These are phyloP conservation scores for Carpinus fangiana DNA, from an alignment of 306 rosid genomes.

Conservation along the genomic window DNA sequence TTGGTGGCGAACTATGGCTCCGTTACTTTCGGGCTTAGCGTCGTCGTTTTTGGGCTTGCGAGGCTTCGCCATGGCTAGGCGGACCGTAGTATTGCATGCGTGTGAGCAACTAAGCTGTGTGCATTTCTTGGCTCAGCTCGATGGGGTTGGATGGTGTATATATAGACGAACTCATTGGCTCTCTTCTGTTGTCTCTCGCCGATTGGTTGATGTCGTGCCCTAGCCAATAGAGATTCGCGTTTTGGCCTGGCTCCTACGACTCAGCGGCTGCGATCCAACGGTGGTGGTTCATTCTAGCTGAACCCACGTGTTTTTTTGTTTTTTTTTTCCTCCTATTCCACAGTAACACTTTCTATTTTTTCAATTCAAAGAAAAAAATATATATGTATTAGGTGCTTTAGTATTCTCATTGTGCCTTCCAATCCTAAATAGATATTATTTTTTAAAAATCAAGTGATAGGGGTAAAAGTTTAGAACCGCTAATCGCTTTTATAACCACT, in stretches of 20 bases:
- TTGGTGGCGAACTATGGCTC: slow-evolving; percentile 81
- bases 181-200: neutral
- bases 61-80: slow-evolving; percentile 76
- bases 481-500: too few relatives aligned
- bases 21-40: slow-evolving; percentile 77
- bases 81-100: neutral
- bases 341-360: too few relatives aligned
- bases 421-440: too few relatives aligned
- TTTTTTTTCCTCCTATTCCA: too few relatives aligned
- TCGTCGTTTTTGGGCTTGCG: slow-evolving; percentile 88
- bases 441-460: too few relatives aligned
- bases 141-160: neutral
- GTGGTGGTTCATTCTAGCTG: neutral
- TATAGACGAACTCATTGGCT: neutral
- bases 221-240: neutral
- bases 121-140: neutral
- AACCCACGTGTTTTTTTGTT: too few relatives aligned
- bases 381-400: too few relatives aligned
- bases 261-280: neutral
- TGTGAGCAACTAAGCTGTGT: neutral
- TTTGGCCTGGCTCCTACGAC: neutral
- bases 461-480: too few relatives aligned
- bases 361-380: too few relatives aligned
- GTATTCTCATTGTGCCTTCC: too few relatives aligned
- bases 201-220: neutral